Evolutionary conservation across 108 stramenopile species (phyloP), one percentile per base, ranked within the genome.

Genomic region (Fragilaria crotonensis): DNA sequence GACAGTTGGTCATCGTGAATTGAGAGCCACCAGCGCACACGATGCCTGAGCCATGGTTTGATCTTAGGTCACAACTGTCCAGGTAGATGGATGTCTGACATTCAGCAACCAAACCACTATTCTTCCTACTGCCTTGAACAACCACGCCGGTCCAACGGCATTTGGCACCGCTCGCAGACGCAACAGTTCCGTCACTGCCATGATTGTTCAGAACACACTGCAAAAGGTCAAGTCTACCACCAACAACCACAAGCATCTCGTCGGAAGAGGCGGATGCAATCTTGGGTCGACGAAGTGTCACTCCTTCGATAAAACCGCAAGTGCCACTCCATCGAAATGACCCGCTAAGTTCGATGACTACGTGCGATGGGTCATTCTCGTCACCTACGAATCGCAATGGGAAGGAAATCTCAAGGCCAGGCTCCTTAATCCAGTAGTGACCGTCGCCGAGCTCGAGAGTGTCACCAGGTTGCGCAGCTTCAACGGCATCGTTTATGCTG

Each of bases 361-460:
- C 93, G 54, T 89, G 85, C 0, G 84, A 57, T 32, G 88, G 80
- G 44, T 88, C 84, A 45, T 81, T 63, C 52, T 90, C 89, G 56
- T 94, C 93, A 2, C 93, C 93, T 7, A 90, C 63, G 49, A 94
- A 58, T 50, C 72, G 72, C 36, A 94, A 20, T 25, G 84, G 84
- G 11, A 71, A 56, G 30, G 82, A 55, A 20, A 94, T 41, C 1
- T 67, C 25, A 5, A 90, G 64, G 5, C 75, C 82, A 28, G 80
- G 66, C 7, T 87, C 85, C 3, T 72, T 81, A 11, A 84, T 67
- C 77, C 85, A 94, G 53, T 94, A 90, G 59, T 90, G 89, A 25
- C 93, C 93, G 66, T 87, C 86, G 31, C 80, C 80, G 21, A 89
- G 76, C 58, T 88, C 85, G 26, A 93, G 85, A 21, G 81, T 85